phyloP scores from a whole-genome alignment of 805 yeast species.

The Ogataea pilisensis region DNA sequence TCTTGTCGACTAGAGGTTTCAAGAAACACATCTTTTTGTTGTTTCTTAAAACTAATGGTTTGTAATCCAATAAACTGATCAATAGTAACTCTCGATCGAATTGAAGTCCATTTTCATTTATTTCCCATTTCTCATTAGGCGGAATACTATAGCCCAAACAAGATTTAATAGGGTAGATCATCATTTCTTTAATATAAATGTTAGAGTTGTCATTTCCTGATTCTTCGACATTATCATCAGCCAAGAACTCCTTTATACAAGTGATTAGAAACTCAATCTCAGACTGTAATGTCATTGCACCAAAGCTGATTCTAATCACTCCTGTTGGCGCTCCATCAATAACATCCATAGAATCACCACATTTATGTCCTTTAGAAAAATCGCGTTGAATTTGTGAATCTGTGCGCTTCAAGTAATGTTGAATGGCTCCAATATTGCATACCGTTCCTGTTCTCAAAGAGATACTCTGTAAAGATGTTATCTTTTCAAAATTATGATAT shows the following conservation, averaged over 20 bases:
- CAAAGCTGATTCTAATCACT: slow-evolving; percentile 37
- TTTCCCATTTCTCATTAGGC: slow-evolving; percentile 23
- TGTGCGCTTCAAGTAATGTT: slow-evolving; percentile 23
- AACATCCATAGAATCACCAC: slow-evolving; percentile 40
- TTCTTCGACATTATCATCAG: slow-evolving; percentile 6
- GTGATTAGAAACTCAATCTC: slow-evolving; percentile 33
- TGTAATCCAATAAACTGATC: slow-evolving; percentile 22
- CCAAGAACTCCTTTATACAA: slow-evolving; percentile 25
- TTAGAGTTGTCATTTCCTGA: not conserved
- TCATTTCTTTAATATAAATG: slow-evolving; percentile 20
- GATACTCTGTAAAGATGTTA: slow-evolving; percentile 28
- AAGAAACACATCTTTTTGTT: slow-evolving; percentile 33
- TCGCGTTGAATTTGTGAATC: slow-evolving; percentile 26
- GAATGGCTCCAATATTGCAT: slow-evolving; percentile 40
- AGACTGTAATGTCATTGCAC: slow-evolving; percentile 32
- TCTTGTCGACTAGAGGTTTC: slow-evolving; percentile 25
- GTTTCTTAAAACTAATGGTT: slow-evolving; percentile 33
- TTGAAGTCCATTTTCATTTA: slow-evolving; percentile 31
- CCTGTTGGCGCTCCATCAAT: slow-evolving; percentile 38
- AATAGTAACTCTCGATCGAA: slow-evolving; percentile 39
- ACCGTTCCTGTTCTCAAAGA: slow-evolving; percentile 39
- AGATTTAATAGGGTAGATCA: slow-evolving; percentile 41
- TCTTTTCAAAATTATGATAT: slow-evolving; percentile 36
- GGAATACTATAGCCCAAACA: slow-evolving; percentile 34
- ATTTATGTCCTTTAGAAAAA: slow-evolving; percentile 34